Percentiles rank a stretch among this genome's conserved stretches.
Conservation (phyloP, 345 rosid genomes). For the Passiflora organensis region DNA sequence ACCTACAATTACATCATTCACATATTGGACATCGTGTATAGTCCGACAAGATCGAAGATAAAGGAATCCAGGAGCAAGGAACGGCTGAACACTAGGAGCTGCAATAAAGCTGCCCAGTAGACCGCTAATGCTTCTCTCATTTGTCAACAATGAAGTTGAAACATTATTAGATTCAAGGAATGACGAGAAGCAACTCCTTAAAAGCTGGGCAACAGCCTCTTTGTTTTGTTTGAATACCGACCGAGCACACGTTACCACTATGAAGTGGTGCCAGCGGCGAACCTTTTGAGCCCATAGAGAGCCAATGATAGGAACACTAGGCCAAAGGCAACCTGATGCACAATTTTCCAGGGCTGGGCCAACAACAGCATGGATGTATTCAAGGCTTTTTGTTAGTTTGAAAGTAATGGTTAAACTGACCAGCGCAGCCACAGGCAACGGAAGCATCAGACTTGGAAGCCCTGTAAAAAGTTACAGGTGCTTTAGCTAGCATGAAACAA, state of each 20-base stretch:
- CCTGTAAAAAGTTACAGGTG: slow-evolving; percentile 25
- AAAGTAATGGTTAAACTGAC: slow-evolving; percentile 70
- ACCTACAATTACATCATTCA: slow-evolving; percentile 37
- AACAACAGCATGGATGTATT: slow-evolving; percentile 52
- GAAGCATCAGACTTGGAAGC: slow-evolving; percentile 35
- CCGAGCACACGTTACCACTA: slow-evolving; percentile 47
- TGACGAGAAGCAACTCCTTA: slow-evolving; percentile 57
- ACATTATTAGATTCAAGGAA: slow-evolving; percentile 34
- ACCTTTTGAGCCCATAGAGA: slow-evolving; percentile 69
- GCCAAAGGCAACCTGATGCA: slow-evolving; percentile 52
- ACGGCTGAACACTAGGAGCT: slow-evolving; percentile 19
- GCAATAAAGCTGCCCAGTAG: slow-evolving; percentile 42
- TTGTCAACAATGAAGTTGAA: slow-evolving; percentile 27
- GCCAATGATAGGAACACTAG: slow-evolving; percentile 41
- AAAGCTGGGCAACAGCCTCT: slow-evolving; percentile 50
- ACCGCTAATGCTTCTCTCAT: slow-evolving; percentile 34
- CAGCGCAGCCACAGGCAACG: slow-evolving; percentile 63
- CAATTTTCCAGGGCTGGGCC: slow-evolving; percentile 63
- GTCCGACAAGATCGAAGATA: slow-evolving; percentile 51
- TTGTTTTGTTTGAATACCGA: slow-evolving; percentile 45
- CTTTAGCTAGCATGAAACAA: not conserved
- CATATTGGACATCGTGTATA: slow-evolving; percentile 32
- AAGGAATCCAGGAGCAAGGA: slow-evolving; percentile 51
- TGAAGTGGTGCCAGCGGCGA: slow-evolving; percentile 60
- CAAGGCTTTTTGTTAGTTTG: slow-evolving; percentile 43